These are phyloP conservation scores for Salvia sclarea DNA, from an alignment of 305 asterid genomes.

Conservation along the genomic window DNA sequence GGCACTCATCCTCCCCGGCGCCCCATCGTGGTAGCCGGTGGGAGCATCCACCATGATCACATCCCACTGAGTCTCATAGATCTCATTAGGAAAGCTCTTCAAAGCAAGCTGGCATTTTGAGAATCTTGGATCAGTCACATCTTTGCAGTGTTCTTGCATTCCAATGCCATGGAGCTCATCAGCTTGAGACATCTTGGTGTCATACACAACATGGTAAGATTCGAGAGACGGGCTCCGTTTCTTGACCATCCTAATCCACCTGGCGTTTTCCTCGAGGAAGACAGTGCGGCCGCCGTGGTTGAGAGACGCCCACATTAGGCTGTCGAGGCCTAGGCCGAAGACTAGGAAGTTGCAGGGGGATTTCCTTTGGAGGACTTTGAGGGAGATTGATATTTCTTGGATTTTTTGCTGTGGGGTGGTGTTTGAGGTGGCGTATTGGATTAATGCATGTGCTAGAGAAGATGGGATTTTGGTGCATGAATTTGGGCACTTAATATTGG, in stretches of 20 bases:
- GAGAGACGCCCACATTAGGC: constrained; percentile 74
- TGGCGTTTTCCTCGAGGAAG: constrained; percentile 61
- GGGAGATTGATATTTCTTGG: constrained; percentile 55
- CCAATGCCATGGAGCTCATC: constrained; percentile 53
- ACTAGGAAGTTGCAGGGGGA: constrained; percentile 76
- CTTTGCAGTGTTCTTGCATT: constrained; percentile 44
- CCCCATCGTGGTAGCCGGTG: constrained; percentile 49
- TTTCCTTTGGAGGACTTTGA: constrained; percentile 49
- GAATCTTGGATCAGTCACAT: constrained; percentile 55
- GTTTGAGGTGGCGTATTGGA: constrained; percentile 66
- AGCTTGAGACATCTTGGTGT: constrained; percentile 55
- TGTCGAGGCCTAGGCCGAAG: constrained; percentile 71
- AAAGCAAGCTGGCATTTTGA: constrained; percentile 62
- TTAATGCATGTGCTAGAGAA: constrained; percentile 50
- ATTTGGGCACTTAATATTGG: constrained; percentile 29
- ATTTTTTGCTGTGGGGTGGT: constrained; percentile 70
- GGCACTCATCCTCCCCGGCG: constrained; percentile 78
- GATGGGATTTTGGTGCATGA: constrained; percentile 54
- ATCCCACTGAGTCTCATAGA: constrained; percentile 69
- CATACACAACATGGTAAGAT: constrained; percentile 52
- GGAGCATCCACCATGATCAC: constrained; percentile 86
- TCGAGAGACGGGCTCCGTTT: constrained; percentile 51
- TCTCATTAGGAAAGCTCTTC: constrained; percentile 50
- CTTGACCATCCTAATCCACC: constrained; percentile 53
- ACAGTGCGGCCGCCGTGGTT: constrained; percentile 73